Conservation (phyloP, 352 stramenopile genomes). For the Phytophthora uliginosa region DNA sequence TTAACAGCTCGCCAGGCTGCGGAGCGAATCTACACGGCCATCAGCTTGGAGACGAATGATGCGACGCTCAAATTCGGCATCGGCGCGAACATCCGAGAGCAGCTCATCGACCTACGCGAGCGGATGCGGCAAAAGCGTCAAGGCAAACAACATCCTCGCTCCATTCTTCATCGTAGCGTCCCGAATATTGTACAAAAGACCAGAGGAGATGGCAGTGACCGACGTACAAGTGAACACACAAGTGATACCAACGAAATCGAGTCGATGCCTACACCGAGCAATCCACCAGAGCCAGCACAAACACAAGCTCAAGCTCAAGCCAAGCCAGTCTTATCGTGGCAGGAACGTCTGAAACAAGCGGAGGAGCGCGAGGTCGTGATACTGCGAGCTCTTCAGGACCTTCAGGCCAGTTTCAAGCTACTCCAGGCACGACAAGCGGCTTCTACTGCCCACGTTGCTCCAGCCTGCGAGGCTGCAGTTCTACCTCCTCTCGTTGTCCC, state of each 20-base stretch:
- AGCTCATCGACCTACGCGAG: conserved; percentile 35
- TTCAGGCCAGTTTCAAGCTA: conserved; percentile 25
- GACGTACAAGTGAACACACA: background rate
- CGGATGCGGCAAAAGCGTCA: conserved; percentile 16
- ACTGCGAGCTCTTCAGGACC: conserved; percentile 24
- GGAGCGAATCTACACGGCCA: conserved; percentile 37
- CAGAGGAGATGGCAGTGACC: background rate
- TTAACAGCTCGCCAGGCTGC: conserved; percentile 32
- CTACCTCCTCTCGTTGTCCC: background rate
- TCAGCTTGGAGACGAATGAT: conserved; percentile 38
- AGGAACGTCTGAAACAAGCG: conserved; percentile 26
- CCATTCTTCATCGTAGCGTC: background rate
- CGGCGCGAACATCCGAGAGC: conserved; percentile 32
- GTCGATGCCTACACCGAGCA: background rate
- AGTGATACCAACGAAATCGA: background rate
- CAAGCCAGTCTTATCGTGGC: background rate
- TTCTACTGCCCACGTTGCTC: background rate
- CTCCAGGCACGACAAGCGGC: conserved; percentile 10
- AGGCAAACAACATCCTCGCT: background rate
- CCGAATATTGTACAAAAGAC: background rate
- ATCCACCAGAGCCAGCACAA: background rate
- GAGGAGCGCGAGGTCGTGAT: conserved; percentile 37
- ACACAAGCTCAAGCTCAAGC: background rate
- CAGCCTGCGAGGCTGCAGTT: background rate
- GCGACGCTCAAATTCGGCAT: conserved; percentile 42